A percentile compares a stretch with the other conserved stretches of the same genome.
phyloP scores from a whole-genome alignment of 331 rosid genomes.

The Dryas integrifolia region DNA sequence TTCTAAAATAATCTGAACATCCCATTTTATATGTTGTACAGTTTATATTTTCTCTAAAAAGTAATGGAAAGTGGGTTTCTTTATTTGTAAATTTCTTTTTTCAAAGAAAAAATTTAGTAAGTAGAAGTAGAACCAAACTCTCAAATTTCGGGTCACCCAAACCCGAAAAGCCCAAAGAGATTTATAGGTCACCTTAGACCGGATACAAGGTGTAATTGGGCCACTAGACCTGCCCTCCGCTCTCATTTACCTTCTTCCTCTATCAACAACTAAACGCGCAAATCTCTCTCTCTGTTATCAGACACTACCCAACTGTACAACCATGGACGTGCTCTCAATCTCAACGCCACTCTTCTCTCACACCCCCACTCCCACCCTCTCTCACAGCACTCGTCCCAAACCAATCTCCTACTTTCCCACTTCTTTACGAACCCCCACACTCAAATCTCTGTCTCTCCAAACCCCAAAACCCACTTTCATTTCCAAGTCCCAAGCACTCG shows the following conservation, averaged over 20 bases:
- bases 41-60: no score
- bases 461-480: slow-evolving; percentile 31
- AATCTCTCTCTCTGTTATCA: slow-evolving; percentile 2
- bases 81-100: no score
- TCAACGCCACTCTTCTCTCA: slow-evolving; percentile 31
- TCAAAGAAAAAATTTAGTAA: no score
- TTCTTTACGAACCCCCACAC: slow-evolving; percentile 21
- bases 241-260: neutral
- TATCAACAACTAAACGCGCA: neutral
- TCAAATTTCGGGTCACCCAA: no score
- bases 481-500: slow-evolving; percentile 27
- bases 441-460: slow-evolving; percentile 21
- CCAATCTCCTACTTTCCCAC: slow-evolving; percentile 26
- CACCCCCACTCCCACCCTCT: slow-evolving; percentile 25
- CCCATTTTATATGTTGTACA: no score
- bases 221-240: neutral
- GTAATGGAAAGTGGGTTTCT: no score
- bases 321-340: slow-evolving; percentile 66
- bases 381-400: slow-evolving; percentile 27
- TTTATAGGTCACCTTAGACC: no score
- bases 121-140: no score
- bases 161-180: no score
- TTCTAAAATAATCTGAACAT: no score
- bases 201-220: neutral
- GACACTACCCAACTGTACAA: neutral